These are phyloP conservation scores for Bromus sterilis DNA, from an alignment of 176 grass and related monocot genomes.

Conservation along the genomic window DNA sequence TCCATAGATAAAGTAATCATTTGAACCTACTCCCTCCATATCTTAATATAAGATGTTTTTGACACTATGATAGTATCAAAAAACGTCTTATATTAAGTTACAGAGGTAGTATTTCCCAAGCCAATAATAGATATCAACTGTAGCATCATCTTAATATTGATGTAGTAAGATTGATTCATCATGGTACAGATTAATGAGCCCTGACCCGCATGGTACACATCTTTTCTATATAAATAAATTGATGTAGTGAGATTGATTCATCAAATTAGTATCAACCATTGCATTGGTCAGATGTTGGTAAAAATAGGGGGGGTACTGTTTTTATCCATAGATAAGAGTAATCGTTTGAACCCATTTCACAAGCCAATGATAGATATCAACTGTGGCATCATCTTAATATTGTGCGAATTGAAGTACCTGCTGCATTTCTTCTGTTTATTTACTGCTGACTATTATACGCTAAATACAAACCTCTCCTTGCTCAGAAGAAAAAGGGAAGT, in stretches of 20 bases:
- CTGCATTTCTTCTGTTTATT: not conserved
- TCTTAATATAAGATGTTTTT: too few relatives aligned
- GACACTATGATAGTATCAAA: too few relatives aligned
- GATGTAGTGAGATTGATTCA: not conserved
- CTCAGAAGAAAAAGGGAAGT: slow-evolving; percentile 87
- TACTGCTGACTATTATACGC: not conserved
- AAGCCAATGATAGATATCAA: not conserved
- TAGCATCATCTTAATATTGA: too few relatives aligned
- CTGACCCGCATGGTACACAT: not conserved
- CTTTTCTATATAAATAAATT: not conserved
- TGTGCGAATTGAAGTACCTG: not conserved
- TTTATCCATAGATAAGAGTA: not conserved
- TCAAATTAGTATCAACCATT: not conserved
- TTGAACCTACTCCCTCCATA: too few relatives aligned
- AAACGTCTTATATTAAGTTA: too few relatives aligned
- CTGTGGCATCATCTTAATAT: not conserved
- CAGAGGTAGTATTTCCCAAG: too few relatives aligned
- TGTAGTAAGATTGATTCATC: too few relatives aligned
- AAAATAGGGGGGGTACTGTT: not conserved
- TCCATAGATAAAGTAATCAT: not conserved
- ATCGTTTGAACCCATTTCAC: not conserved
- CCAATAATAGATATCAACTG: too few relatives aligned
- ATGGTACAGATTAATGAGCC: not conserved
- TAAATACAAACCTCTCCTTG: not conserved
- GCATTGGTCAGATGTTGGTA: not conserved